Evolutionary conservation across 176 grass and related monocot species (phyloP), one percentile per base, ranked within the genome.

Genomic region (Aegilops sharonensis): DNA sequence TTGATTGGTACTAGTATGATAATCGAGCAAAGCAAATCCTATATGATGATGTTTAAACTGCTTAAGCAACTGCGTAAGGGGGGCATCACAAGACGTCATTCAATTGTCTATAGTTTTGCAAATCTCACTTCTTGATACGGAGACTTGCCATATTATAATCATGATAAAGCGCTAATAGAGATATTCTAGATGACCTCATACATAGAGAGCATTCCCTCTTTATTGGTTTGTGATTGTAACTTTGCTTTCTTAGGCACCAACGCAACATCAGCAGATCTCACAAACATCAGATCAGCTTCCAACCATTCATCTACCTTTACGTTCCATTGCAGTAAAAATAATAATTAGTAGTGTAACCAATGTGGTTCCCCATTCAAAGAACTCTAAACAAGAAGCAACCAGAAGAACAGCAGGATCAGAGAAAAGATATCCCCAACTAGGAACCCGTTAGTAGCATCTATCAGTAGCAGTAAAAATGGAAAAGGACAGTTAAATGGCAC

Each of bases 1-100:
- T 84, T 80, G 43, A 84, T 72, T 67, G 52, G 66, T 83, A 66
- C 4, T 84, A 43, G 11, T 72, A 32, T 54, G 42, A 87, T 56
- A 75, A 75, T 43, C 20, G 5, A 85, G 18, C 17, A 64, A 65
- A 64, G 18, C 62, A 77, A 85, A 76, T 29, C 20, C 52, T 78
- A 37, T n/a, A 75, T 78, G 47, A 9, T 39, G 81, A 88, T 72
- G 50, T 77, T 61, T 84, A 83, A 87, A 72, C 84, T 86, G 31
- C 62, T 70, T 85, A 81, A 87, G 68, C 20, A 65, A 76, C 32
- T 75, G 47, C 11, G 15, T 32, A 85, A 83, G 11, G 11, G 65
- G 56, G 65, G 71, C 83, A 63, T 54, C 69, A 50, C 36, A 62
- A 63, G 37, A 84, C 9, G 35, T 42, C 29, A 75, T 77, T 81